Conservation (phyloP, 2,329 filamentous ascomycete species). For the Elsinoe perseae region DNA sequence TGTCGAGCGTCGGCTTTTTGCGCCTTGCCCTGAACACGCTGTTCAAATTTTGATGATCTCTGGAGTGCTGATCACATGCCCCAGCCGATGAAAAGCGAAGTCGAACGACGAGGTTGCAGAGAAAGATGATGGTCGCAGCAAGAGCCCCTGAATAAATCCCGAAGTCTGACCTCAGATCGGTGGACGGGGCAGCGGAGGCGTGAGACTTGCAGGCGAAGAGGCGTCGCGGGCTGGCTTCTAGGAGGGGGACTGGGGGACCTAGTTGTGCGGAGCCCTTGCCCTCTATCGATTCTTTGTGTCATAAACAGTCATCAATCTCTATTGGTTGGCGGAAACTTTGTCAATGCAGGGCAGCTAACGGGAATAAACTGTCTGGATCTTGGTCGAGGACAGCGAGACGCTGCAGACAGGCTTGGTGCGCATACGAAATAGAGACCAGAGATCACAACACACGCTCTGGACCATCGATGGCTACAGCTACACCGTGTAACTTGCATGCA, state of each 20-base stretch:
- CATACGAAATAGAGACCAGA: neutral
- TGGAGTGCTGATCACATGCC: too few relatives aligned
- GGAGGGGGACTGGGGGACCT: neutral
- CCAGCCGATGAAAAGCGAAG: too few relatives aligned
- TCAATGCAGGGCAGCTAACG: neutral
- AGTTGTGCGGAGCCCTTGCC: conserved; percentile 1
- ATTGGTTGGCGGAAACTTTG: neutral
- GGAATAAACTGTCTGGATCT: conserved; percentile 1
- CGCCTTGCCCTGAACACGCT: too few relatives aligned
- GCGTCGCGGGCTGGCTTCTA: conserved; percentile 6
- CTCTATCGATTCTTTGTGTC: neutral
- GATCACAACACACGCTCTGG: neutral
- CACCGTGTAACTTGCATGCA: neutral
- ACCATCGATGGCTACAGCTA: neutral
- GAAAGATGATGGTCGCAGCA: too few relatives aligned
- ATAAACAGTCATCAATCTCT: neutral
- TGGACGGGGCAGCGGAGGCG: neutral
- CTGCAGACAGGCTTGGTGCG: neutral
- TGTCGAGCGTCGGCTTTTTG: too few relatives aligned
- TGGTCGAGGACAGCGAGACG: neutral
- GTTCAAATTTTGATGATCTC: too few relatives aligned
- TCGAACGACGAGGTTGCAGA: too few relatives aligned
- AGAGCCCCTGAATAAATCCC: neutral
- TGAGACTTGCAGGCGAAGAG: conserved; percentile 6
- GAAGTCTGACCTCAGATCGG: neutral